phyloP scores from a whole-genome alignment of 768 basidiomycete genomes.

The Leccinellum albellum region DNA sequence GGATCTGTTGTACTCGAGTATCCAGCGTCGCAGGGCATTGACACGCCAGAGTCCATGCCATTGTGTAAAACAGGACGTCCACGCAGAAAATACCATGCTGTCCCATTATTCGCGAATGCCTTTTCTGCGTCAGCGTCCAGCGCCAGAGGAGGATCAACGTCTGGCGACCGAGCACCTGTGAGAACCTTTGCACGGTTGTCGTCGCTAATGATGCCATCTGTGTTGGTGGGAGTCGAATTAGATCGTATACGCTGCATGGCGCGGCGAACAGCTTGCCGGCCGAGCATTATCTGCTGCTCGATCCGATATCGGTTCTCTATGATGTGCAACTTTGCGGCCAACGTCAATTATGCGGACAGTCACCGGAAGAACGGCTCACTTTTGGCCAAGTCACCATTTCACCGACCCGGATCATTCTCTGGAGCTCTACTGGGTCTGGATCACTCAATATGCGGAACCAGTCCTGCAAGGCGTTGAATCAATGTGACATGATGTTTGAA shows the following conservation, averaged over 20 bases:
- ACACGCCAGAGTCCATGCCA: constrained; percentile 30
- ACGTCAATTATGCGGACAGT: constrained; percentile 8
- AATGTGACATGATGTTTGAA: not conserved
- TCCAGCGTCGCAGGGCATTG: constrained; percentile 31
- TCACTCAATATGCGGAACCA: constrained; percentile 84
- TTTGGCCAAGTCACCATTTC: constrained; percentile 96
- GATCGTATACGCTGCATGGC: constrained; percentile 40
- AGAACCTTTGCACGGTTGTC: constrained; percentile 18
- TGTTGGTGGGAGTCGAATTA: constrained; percentile 19
- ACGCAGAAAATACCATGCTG: constrained; percentile 53
- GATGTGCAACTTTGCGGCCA: constrained; percentile 72
- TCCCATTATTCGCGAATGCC: constrained; percentile 54
- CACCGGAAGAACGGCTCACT: constrained; percentile 38
- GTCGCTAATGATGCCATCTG: constrained; percentile 23
- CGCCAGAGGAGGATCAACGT: constrained; percentile 56
- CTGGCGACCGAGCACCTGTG: constrained; percentile 21
- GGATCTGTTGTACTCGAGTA: constrained; percentile 33
- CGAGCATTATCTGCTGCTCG: constrained; percentile 79
- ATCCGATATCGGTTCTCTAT: constrained; percentile 84
- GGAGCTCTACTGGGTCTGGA: constrained; percentile 74
- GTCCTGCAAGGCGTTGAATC: constrained; percentile 45
- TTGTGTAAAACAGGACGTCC: constrained; percentile 33
- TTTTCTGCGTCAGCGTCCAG: constrained; percentile 79
- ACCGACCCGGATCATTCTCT: constrained; percentile 83
- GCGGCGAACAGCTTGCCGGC: constrained; percentile 68